Evolutionary conservation across 371 early-diverging fungal species (phyloP).

Genomic region (Entomophthora muscae): DNA sequence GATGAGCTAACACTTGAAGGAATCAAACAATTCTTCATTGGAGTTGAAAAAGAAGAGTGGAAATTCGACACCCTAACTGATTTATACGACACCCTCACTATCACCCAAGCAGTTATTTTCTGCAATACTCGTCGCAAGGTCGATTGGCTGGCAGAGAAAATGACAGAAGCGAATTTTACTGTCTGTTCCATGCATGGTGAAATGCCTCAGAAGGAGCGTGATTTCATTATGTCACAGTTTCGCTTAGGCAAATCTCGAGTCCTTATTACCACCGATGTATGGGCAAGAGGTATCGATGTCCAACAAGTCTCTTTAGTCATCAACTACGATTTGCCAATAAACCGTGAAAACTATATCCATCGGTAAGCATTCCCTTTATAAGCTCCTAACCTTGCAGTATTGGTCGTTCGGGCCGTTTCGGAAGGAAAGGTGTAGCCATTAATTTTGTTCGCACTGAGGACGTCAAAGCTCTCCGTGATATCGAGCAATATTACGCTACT

Average conservation of each 20-base stretch:
- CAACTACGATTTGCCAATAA: constrained; percentile 92
- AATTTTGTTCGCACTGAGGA: constrained; percentile 93
- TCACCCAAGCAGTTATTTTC: constrained; percentile 98
- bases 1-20: constrained; percentile 99
- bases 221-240: constrained; percentile 84
- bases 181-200: constrained; percentile 99
- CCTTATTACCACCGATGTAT: constrained; percentile 86
- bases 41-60: constrained; percentile 92
- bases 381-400: constrained; percentile 31
- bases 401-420: constrained; percentile 95
- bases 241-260: constrained; percentile 73
- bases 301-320: constrained; percentile 92
- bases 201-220: constrained; percentile 84
- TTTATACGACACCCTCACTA: constrained; percentile 86
- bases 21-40: constrained; percentile 98
- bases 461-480: constrained; percentile 64
- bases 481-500: constrained; percentile 85
- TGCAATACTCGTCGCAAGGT: constrained; percentile 98
- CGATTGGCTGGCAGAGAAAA: constrained; percentile 91
- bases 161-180: constrained; percentile 85
- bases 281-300: constrained; percentile 97
- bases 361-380: constrained; percentile 22
- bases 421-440: constrained; percentile 96
- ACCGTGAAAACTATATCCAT: constrained; percentile 88
- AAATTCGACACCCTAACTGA: constrained; percentile 94